Percentiles rank a stretch among this genome's conserved stretches.
Evolutionary conservation across 2,329 filamentous ascomycete genomes (phyloP).

Genomic region (Xylariaceae sp.): DNA sequence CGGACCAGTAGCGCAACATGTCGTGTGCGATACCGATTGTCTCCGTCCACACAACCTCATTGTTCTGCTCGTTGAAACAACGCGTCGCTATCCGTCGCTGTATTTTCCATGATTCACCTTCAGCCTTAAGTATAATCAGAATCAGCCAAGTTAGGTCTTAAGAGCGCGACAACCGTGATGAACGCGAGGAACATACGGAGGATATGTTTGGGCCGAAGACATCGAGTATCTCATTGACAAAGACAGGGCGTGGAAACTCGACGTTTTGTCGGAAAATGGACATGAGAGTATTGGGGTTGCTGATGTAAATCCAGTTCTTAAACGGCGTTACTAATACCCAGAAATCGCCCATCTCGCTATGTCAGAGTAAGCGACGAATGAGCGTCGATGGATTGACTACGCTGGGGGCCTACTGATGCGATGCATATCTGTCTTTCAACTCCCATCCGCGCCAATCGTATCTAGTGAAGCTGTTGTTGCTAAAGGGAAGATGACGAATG

Average conservation of each 20-base stretch:
- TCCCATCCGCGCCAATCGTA: conserved; percentile 31
- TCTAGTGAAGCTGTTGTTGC: conserved; percentile 19
- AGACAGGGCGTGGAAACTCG: conserved; percentile 9
- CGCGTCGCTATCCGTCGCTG: conserved; percentile 24
- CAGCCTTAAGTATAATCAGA: neutral
- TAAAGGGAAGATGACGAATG: neutral
- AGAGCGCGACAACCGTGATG: too few species aligned
- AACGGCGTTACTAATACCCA: conserved; percentile 13
- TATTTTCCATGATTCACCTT: conserved; percentile 19
- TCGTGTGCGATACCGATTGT: conserved; percentile 19
- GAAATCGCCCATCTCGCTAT: conserved; percentile 25
- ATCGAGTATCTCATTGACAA: conserved; percentile 10
- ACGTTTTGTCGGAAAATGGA: conserved; percentile 3
- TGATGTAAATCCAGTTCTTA: conserved; percentile 14
- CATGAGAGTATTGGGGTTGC: conserved; percentile 8
- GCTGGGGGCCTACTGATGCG: neutral
- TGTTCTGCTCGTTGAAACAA: conserved; percentile 30
- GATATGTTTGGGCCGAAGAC: conserved; percentile 22
- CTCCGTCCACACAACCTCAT: conserved; percentile 29
- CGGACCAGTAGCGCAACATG: conserved; percentile 29
- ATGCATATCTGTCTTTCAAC: conserved; percentile 19
- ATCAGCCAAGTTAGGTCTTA: neutral
- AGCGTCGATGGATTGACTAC: neutral
- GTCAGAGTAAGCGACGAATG: conserved; percentile 1
- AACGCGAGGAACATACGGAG: conserved; percentile 5